A percentile compares a stretch with the other conserved stretches of the same genome.
Evolutionary conservation across 108 stramenopile species (phyloP).

Genomic region (Cyclostephanos tholiformis): DNA sequence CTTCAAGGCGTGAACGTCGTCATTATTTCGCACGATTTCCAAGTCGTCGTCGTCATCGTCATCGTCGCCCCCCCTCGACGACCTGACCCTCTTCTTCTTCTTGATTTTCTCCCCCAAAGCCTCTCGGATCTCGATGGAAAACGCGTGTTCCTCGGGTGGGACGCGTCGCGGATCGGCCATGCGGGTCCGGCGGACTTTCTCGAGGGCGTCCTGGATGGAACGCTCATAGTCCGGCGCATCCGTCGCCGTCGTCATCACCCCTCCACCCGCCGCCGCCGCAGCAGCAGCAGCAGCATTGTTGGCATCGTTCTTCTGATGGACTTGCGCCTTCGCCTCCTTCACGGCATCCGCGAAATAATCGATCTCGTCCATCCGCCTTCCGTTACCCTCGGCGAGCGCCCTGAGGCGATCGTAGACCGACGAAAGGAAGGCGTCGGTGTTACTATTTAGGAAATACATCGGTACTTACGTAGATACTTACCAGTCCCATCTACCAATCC

Average conservation of each 20-base stretch:
- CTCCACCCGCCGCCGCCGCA: neutral
- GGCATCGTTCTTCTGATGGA: constrained; percentile 22
- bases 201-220: constrained; percentile 38
- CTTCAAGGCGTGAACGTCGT: constrained; percentile 46
- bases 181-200: constrained; percentile 24
- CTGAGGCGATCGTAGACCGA: constrained; percentile 53
- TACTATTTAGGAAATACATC: too few relatives aligned
- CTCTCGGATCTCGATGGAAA: constrained; percentile 22
- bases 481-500: too few relatives aligned
- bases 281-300: constrained; percentile 4
- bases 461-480: too few relatives aligned
- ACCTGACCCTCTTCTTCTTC: constrained; percentile 37
- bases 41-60: constrained; percentile 51
- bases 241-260: constrained; percentile 1
- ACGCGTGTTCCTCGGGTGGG: constrained; percentile 24
- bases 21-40: constrained; percentile 31
- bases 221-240: constrained; percentile 47
- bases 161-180: constrained; percentile 14
- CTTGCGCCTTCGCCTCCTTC: constrained; percentile 32
- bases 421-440: too few relatives aligned
- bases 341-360: constrained; percentile 49
- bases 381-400: constrained; percentile 56
- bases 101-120: constrained; percentile 38
- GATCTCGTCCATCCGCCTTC: constrained; percentile 43
- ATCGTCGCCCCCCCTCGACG: constrained; percentile 13